Conservation (phyloP, 306 rosid species). For the Inga oerstediana region DNA sequence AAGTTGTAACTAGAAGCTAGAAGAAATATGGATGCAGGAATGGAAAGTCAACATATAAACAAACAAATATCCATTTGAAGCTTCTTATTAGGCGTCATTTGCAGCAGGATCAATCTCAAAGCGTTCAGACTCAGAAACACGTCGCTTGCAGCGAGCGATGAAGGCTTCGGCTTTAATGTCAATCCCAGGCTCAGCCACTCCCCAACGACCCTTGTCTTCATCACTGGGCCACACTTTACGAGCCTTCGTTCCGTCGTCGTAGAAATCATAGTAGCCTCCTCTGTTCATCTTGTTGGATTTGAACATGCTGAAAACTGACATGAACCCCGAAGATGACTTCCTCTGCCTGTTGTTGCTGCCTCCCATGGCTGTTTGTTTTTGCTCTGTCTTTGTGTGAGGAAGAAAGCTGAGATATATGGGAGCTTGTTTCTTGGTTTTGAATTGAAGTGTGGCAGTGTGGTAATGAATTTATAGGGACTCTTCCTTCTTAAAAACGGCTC, state of each 20-base stretch:
- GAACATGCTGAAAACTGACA: slow-evolving; percentile 53
- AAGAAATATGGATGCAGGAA: not conserved
- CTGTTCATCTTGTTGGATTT: slow-evolving; percentile 39
- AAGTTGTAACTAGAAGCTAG: not conserved
- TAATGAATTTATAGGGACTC: slow-evolving; percentile 36
- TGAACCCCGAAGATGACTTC: slow-evolving; percentile 38
- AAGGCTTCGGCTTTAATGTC: slow-evolving; percentile 55
- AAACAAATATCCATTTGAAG: not conserved
- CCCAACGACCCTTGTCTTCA: slow-evolving; percentile 48
- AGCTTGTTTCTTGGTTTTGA: slow-evolving; percentile 12
- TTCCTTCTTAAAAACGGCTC: not conserved
- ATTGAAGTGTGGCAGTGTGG: not conserved
- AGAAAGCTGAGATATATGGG: not conserved
- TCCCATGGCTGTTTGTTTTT: not conserved
- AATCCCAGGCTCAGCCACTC: slow-evolving; percentile 64
- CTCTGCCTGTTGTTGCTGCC: not conserved
- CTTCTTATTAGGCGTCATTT: not conserved
- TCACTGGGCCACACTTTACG: slow-evolving; percentile 58
- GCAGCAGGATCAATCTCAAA: slow-evolving; percentile 31
- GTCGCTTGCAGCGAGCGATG: slow-evolving; percentile 43
- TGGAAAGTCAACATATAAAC: not conserved
- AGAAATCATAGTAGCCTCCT: slow-evolving; percentile 16
- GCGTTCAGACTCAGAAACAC: slow-evolving; percentile 34
- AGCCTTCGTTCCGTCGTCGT: slow-evolving; percentile 13
- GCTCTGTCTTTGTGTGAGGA: not conserved